Percentiles rank a stretch among this genome's conserved stretches.
phyloP scores from a whole-genome alignment of 2,329 filamentous ascomycete species.

The Xylaria digitata region DNA sequence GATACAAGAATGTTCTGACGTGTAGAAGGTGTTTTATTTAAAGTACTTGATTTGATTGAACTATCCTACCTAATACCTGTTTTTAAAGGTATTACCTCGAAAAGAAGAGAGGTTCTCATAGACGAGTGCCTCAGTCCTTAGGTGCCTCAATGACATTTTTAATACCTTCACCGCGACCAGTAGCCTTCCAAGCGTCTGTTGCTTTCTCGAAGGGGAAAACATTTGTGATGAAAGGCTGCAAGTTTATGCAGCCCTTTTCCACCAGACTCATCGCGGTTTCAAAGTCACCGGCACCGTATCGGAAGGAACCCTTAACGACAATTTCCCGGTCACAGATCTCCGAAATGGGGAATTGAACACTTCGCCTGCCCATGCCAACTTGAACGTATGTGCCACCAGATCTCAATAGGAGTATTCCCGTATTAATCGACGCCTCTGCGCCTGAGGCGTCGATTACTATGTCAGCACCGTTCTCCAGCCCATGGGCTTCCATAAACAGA shows the following conservation, averaged over 20 bases:
- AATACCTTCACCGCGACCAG: conserved; percentile 18
- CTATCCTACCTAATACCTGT: too few species aligned
- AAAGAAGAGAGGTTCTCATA: not conserved
- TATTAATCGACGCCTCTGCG: conserved; percentile 27
- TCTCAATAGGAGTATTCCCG: conserved; percentile 9
- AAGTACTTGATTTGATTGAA: too few species aligned
- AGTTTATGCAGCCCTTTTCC: not conserved
- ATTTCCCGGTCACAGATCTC: conserved; percentile 14
- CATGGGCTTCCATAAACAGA: not conserved
- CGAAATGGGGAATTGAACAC: conserved; percentile 8
- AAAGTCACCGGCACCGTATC: conserved; percentile 20
- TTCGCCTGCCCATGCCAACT: conserved; percentile 19
- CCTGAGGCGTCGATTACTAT: conserved; percentile 29
- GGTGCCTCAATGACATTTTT: conserved; percentile 28
- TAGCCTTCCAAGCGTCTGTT: conserved; percentile 22
- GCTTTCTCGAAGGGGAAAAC: conserved; percentile 25
- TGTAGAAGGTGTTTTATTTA: too few species aligned
- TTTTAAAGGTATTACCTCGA: too few species aligned
- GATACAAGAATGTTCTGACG: too few species aligned
- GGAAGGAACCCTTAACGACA: conserved; percentile 10
- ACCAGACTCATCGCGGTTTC: conserved; percentile 5
- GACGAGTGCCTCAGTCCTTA: not conserved
- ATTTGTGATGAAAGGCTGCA: conserved; percentile 21
- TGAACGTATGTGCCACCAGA: conserved; percentile 26
- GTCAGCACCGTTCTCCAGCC: conserved; percentile 18